A percentile compares a stretch with the other conserved stretches of the same genome.
These are phyloP conservation scores for Erythrobasidium yunnanense DNA, from an alignment of 768 basidiomycete genomes.

Conservation along the genomic window DNA sequence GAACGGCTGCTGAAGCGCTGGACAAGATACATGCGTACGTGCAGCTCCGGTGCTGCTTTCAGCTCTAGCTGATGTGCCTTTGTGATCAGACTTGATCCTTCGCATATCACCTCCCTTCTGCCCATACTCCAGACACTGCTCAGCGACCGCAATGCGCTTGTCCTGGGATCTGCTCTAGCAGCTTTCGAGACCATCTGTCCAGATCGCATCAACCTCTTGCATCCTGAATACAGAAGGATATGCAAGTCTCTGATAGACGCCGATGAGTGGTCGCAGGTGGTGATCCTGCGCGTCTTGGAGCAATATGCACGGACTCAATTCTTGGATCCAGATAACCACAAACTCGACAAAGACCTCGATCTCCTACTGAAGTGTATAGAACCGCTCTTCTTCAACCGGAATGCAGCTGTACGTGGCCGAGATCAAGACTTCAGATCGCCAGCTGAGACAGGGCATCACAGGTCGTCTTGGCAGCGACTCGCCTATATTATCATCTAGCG, in stretches of 20 bases:
- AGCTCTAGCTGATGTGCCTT: no score
- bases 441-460: slow-evolving; percentile 37
- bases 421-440: no score
- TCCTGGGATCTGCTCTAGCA: slow-evolving; percentile 70
- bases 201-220: slow-evolving; percentile 69
- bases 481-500: slow-evolving; percentile 62
- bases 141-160: slow-evolving; percentile 68
- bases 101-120: slow-evolving; percentile 56
- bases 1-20: slow-evolving; percentile 80
- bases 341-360: slow-evolving; percentile 59
- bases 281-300: slow-evolving; percentile 62
- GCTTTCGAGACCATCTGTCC: slow-evolving; percentile 84
- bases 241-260: slow-evolving; percentile 76
- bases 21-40: slow-evolving; percentile 36
- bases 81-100: slow-evolving; percentile 63
- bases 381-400: slow-evolving; percentile 71
- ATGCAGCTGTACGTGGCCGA: slow-evolving; percentile 59
- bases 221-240: slow-evolving; percentile 72
- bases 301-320: slow-evolving; percentile 59
- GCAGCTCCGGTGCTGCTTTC: slow-evolving; percentile 57
- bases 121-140: slow-evolving; percentile 44
- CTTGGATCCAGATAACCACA: slow-evolving; percentile 28
- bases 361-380: slow-evolving; percentile 61
- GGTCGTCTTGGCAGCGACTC: slow-evolving; percentile 69
- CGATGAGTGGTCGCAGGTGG: slow-evolving; percentile 93